Evolutionary conservation across 352 stramenopile genomes (phyloP).

Genomic region (Poterioochromonas sp.): DNA sequence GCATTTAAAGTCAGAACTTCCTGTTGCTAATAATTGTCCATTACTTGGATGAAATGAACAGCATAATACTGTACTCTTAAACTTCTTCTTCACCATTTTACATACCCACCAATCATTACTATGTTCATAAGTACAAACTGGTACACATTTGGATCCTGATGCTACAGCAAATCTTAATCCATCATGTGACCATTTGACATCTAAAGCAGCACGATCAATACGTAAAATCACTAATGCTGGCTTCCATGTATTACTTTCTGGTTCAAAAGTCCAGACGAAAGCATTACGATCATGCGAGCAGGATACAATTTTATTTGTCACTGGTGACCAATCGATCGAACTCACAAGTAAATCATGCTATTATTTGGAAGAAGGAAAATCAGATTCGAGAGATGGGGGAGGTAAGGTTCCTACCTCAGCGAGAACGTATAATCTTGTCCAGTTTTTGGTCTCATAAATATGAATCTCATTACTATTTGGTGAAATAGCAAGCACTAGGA

Average conservation of each 20-base stretch:
- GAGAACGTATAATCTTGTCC: conserved; percentile 54
- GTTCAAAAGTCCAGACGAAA: conserved; percentile 84
- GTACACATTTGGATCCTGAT: conserved; percentile 79
- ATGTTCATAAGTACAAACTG: conserved; percentile 80
- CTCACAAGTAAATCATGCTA: conserved; percentile 84
- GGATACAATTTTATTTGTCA: conserved; percentile 82
- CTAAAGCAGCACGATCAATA: conserved; percentile 73
- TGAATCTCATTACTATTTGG: conserved; percentile 82
- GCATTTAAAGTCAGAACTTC: conserved; percentile 80
- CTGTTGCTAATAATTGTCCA: conserved; percentile 71
- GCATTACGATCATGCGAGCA: conserved; percentile 85
- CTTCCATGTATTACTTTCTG: conserved; percentile 72
- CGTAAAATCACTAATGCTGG: conserved; percentile 76
- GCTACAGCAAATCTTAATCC: conserved; percentile 84
- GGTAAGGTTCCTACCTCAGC: neutral
- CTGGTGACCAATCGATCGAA: conserved; percentile 78
- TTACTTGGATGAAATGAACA: conserved; percentile 18
- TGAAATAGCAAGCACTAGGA: conserved; percentile 62
- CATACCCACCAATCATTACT: conserved; percentile 86
- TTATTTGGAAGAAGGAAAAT: conserved; percentile 27
- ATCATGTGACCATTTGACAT: conserved; percentile 83
- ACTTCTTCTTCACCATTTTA: conserved; percentile 90
- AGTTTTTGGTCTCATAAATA: conserved; percentile 73
- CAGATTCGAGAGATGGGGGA: neutral
- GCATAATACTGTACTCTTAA: conserved; percentile 69